Conservation (phyloP, 2,329 filamentous ascomycete genomes). For the Didymella arachidicola region DNA sequence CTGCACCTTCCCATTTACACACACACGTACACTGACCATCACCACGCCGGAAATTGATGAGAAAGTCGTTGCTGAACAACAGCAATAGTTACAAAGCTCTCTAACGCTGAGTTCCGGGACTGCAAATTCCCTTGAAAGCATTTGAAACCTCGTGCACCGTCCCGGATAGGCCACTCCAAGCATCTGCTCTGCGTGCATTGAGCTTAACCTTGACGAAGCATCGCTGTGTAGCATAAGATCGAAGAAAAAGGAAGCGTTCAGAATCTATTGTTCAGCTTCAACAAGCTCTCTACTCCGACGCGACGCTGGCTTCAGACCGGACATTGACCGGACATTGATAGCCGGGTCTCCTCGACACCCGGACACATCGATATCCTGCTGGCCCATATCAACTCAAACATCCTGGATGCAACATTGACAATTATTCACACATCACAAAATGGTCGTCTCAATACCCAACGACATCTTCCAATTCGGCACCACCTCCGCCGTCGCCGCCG, state of each 20-base stretch:
- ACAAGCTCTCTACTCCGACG: not conserved
- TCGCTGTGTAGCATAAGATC: not conserved
- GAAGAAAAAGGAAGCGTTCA: not conserved
- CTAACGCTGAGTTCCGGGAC: too few species aligned
- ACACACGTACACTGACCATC: too few species aligned
- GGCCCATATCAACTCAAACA: too few species aligned
- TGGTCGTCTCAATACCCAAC: conserved; percentile 54
- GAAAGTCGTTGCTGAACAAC: too few species aligned
- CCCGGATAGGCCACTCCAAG: too few species aligned
- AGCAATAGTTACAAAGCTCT: too few species aligned
- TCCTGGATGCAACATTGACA: too few species aligned
- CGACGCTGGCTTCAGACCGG: not conserved
- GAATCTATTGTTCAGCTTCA: not conserved
- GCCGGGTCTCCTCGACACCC: conserved; percentile 20
- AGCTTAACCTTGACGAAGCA: not conserved
- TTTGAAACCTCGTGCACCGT: too few species aligned
- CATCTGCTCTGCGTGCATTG: too few species aligned
- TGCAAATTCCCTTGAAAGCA: too few species aligned
- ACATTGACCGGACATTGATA: conserved; percentile 4
- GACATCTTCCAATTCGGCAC: conserved; percentile 57
- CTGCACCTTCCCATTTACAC: conserved; percentile 1
- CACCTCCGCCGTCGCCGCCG: conserved; percentile 47
- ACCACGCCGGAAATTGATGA: too few species aligned
- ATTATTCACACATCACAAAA: conserved; percentile 17
- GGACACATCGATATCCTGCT: not conserved